A percentile compares a stretch with the other conserved stretches of the same genome.
These are phyloP conservation scores for Ophiostoma triangulosporum DNA, from an alignment of 2,329 filamentous ascomycete species.

Conservation along the genomic window DNA sequence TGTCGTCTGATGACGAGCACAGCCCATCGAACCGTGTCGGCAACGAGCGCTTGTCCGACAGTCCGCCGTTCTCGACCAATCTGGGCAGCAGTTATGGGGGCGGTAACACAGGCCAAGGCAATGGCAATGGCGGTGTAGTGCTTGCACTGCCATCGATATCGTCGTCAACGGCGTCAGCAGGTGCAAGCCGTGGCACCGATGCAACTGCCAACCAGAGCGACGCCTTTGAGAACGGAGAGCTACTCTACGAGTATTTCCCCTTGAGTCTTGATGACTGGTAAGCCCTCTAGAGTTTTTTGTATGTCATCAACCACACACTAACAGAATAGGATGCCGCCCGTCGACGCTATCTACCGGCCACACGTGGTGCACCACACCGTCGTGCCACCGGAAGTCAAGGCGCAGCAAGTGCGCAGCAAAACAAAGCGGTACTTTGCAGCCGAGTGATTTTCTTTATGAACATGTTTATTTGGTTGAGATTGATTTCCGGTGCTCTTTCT, in stretches of 20 bases:
- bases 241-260: constrained; percentile 91
- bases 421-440: constrained; percentile 61
- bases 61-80: constrained; percentile 28
- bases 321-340: constrained; percentile 57
- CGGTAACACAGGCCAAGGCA: background rate
- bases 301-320: background rate
- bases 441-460: constrained; percentile 31
- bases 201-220: constrained; percentile 21
- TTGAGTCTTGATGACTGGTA: constrained; percentile 79
- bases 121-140: background rate
- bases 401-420: constrained; percentile 50
- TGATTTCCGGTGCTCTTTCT: background rate
- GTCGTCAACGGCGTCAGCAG: constrained; percentile 13
- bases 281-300: background rate
- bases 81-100: background rate
- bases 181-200: background rate
- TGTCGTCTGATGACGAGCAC: constrained; percentile 46
- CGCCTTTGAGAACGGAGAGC: constrained; percentile 62
- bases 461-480: background rate
- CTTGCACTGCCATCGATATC: background rate
- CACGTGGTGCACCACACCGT: constrained; percentile 87
- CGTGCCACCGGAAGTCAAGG: constrained; percentile 55
- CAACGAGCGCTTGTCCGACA: constrained; percentile 27
- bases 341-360: constrained; percentile 79
- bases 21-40: constrained; percentile 35